Evolutionary conservation across 139 green algal genomes (phyloP).

Genomic region (Marvania coccoides): DNA sequence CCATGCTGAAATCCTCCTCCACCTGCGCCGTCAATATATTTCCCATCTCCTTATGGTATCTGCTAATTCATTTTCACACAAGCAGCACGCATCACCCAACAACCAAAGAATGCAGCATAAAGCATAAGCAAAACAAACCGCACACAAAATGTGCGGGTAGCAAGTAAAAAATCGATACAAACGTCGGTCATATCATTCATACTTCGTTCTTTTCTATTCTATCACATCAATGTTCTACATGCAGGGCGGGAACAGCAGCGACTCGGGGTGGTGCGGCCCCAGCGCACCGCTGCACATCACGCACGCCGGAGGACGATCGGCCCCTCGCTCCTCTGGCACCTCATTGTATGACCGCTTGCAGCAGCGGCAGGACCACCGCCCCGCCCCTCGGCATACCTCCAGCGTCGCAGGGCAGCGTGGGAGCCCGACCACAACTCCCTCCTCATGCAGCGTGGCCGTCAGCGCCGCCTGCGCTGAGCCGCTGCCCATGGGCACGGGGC

Average conservation of each 20-base stretch:
- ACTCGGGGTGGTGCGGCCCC: neutral
- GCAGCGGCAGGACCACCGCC: slow-evolving; percentile 8
- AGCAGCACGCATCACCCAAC: no score
- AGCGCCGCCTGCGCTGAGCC: neutral
- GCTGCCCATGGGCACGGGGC: neutral
- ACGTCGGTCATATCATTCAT: no score
- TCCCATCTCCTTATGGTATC: no score
- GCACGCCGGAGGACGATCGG: neutral
- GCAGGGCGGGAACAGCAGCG: neutral
- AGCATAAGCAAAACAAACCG: no score
- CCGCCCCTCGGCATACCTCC: neutral
- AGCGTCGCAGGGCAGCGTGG: slow-evolving; percentile 16
- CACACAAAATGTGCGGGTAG: no score
- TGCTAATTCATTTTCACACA: no score
- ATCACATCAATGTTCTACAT: slow-evolving; percentile 1
- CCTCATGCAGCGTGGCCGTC: neutral
- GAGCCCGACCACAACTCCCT: neutral
- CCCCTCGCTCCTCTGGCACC: neutral
- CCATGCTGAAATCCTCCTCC: no score
- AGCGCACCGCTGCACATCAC: neutral
- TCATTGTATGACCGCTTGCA: slow-evolving; percentile 9
- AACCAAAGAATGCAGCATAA: no score
- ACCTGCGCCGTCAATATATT: no score
- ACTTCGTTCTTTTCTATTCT: neutral
- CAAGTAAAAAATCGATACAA: no score